Evolutionary conservation across 2,329 filamentous ascomycete species (phyloP), one percentile per base, ranked within the genome.

Genomic region (Aaosphaeria pasadenensis): DNA sequence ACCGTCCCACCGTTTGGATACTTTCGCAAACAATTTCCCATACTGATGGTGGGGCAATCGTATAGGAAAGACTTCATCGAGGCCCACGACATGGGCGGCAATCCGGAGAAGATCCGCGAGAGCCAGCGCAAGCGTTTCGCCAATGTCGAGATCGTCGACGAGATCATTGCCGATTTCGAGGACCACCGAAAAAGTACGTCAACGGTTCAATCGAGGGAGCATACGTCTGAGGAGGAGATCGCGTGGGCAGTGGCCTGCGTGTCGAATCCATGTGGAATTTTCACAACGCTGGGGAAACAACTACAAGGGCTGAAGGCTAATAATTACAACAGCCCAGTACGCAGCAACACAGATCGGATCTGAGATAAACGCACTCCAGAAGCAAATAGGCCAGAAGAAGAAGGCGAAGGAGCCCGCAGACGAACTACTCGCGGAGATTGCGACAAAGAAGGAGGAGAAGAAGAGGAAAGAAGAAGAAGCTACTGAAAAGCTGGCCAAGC

Each of bases 31-130:
- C 17, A 24, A 24, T 24, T 24, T 24, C 11, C 13, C 40, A 39
- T 45, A 38, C 42, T 39, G 44, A 48, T 51, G 40, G 49, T 36
- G 56, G 54, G 56, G 54, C 43, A 53, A 42, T 74, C 33, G n/a
- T n/a, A 36, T 63, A 69, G 76, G 49, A 75, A 77, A 63, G 77
- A 78, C 63, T 79, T 78, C 66, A 77, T 78, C 61, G 67, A 82
- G 68, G 33, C 33, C 9, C 33, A 36, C 33, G 90, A 96, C 73
- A 88, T 91, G 62, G 94, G 92, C 58, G 94, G 94, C 60, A 84
- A 97, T 74, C 89, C 91, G 11, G 87, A 95, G 67, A 86, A 85
- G 76, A 94, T 99, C 73, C 88, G 88, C 71, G 90, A 96, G 72
- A 94, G 88, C 56, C 94, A 99, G 74, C 83, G 87, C 60, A 85